These are phyloP conservation scores for Ophiognomonia clavigignenti-juglandacearum DNA, from an alignment of 2,329 filamentous ascomycete species.

Conservation along the genomic window DNA sequence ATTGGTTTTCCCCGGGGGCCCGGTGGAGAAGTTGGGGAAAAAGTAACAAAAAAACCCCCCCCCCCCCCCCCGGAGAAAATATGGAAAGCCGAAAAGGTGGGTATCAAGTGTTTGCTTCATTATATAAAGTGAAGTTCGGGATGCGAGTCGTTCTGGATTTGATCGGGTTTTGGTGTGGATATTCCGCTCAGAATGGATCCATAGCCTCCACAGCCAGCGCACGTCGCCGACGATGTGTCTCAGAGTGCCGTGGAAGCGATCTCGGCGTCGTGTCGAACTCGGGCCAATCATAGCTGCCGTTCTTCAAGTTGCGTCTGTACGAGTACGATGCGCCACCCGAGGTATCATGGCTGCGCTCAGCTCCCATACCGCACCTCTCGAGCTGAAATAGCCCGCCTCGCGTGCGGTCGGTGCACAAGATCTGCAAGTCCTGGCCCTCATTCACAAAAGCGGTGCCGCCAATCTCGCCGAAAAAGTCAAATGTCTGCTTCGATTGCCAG, in stretches of 20 bases:
- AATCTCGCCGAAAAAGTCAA: slow-evolving; percentile 73
- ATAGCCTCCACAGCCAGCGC: slow-evolving; percentile 16
- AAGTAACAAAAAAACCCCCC: slow-evolving; percentile 8
- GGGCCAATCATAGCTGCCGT: slow-evolving; percentile 22
- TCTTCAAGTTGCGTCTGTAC: slow-evolving; percentile 10
- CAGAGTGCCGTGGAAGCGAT: slow-evolving; percentile 9
- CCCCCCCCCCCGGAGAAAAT: slow-evolving; percentile 5
- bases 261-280: slow-evolving; percentile 17
- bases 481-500: slow-evolving; percentile 60
- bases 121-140: slow-evolving; percentile 8
- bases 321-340: slow-evolving; percentile 8
- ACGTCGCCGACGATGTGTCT: slow-evolving; percentile 17
- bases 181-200: slow-evolving; percentile 23
- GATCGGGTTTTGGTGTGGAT: not conserved
- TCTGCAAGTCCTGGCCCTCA: slow-evolving; percentile 61
- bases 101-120: slow-evolving; percentile 14
- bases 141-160: not conserved
- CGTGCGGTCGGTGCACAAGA: slow-evolving; percentile 60
- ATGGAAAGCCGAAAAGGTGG: not conserved
- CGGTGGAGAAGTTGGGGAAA: not conserved
- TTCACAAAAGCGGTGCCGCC: slow-evolving; percentile 64
- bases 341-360: slow-evolving; percentile 27
- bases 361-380: slow-evolving; percentile 40
- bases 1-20: too few relatives aligned
- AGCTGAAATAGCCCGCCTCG: slow-evolving; percentile 65